Evolutionary conservation across 345 rosid genomes (phyloP).

Genomic region (Anacardium occidentale): DNA sequence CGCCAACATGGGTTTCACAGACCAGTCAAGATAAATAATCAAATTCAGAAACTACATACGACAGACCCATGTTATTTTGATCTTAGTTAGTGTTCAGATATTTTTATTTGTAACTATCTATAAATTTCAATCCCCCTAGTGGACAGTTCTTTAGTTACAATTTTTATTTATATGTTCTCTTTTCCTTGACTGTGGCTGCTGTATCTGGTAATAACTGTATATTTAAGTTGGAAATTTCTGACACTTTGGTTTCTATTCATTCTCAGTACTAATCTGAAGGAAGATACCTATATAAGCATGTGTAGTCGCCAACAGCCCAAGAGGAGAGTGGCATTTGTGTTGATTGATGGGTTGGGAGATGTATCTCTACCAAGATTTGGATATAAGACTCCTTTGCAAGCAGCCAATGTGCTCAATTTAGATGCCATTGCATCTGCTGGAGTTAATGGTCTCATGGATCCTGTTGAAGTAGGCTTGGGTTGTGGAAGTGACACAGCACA

Average conservation of each 20-base stretch:
- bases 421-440: conserved; percentile 93
- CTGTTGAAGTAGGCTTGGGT: conserved; percentile 98
- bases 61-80: neutral
- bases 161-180: neutral
- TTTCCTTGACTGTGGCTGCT: neutral
- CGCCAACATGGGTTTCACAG: neutral
- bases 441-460: conserved; percentile 94
- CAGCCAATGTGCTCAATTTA: conserved; percentile 66
- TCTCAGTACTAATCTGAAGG: neutral
- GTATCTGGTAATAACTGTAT: neutral
- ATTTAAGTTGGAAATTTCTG: neutral
- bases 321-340: conserved; percentile 81
- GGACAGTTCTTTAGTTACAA: neutral
- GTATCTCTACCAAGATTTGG: conserved; percentile 80
- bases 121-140: neutral
- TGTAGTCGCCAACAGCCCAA: conserved; percentile 38
- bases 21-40: neutral
- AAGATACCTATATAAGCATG: conserved; percentile 30
- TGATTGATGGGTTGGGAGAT: conserved; percentile 91
- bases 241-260: neutral
- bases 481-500: conserved; percentile 99
- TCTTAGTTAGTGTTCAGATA: neutral
- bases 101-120: neutral
- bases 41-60: neutral
- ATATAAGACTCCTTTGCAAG: conserved; percentile 76